Base-by-base conservation (phyloP, 805 yeast genomes). In the Ogataea philodendri region DNA sequence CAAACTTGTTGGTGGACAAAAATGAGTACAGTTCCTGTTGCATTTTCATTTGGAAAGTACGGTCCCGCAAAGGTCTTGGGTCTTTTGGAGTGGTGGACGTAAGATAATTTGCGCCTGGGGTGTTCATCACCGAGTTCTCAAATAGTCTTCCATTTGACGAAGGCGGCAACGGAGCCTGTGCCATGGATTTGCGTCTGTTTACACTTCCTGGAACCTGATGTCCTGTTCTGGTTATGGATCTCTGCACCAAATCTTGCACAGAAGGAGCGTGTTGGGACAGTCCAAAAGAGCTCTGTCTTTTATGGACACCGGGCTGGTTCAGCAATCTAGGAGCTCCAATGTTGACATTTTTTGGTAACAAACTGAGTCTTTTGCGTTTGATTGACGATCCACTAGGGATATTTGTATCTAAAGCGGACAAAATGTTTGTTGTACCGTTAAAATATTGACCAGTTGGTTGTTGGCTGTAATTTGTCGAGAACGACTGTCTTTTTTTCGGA, bases 31-130 rank as follows among this genome's bases (percentile, higher is more conserved):
- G 70, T 32, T 82, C 84, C 40, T 78, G 78, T 46, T 78, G 85
- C 42, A 85, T 74, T 17, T 70, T 62, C 26, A 60, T 62, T 55
- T 84, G 94, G 55, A 76, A 86, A 42, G 66, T 70, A 44, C 72
- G 73, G 57, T 87, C 95, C 38, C 88, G 67, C 17, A 87, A 58
- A 4, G 95, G 95, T 34, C 97, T 68, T 19, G 84, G 81, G 60
- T 87, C 96, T 44, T 45, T 45, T 1, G 55, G 44, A 22, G 44
- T 48, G n/a, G 42, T 20, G 5, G 42, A 26, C 14, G 33, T 29
- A 11, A 35, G n/a, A 39, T 37, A 35, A 35, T 30, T 28, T 22
- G 30, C 37, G 5, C 47, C 39, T 11, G 51, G 47, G 4, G 49
- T 44, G 32, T 41, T 40, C 15, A 44, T 35, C 15, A 39, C 44